phyloP scores from a whole-genome alignment of 2,329 filamentous ascomycete genomes.

The Neofusicoccum laricinum region DNA sequence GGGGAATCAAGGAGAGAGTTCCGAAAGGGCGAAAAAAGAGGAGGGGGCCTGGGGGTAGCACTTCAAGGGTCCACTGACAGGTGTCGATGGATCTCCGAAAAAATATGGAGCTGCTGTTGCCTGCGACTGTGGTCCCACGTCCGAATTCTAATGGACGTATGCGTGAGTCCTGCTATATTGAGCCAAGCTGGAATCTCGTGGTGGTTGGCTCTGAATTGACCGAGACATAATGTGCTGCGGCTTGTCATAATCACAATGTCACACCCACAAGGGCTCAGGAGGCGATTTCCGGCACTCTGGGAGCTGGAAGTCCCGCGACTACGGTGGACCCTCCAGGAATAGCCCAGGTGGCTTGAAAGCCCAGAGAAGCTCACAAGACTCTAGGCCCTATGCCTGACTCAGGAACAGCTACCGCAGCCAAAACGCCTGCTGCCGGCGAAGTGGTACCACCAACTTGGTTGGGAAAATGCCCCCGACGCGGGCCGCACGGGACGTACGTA shows the following conservation, averaged over 20 bases:
- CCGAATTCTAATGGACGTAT: neutral
- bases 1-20: neutral
- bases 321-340: neutral
- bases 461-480: neutral
- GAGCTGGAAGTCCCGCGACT: neutral
- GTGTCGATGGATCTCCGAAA: neutral
- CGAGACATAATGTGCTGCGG: neutral
- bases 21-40: neutral
- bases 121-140: neutral
- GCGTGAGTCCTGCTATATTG: neutral
- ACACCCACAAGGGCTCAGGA: neutral
- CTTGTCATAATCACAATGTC: neutral
- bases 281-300: neutral
- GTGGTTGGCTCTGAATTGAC: neutral
- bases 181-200: neutral
- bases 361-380: neutral
- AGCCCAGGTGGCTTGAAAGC: neutral
- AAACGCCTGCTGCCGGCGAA: neutral
- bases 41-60: neutral
- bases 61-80: neutral
- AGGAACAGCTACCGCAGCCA: neutral
- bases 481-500: neutral
- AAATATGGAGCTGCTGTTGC: slow-evolving; percentile 8
- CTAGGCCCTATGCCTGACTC: neutral
- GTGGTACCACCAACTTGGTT: neutral